Percentiles rank a stretch among this genome's conserved stretches.
phyloP scores from a whole-genome alignment of 23 red algal species.

The Gracilaria vermiculophylla region DNA sequence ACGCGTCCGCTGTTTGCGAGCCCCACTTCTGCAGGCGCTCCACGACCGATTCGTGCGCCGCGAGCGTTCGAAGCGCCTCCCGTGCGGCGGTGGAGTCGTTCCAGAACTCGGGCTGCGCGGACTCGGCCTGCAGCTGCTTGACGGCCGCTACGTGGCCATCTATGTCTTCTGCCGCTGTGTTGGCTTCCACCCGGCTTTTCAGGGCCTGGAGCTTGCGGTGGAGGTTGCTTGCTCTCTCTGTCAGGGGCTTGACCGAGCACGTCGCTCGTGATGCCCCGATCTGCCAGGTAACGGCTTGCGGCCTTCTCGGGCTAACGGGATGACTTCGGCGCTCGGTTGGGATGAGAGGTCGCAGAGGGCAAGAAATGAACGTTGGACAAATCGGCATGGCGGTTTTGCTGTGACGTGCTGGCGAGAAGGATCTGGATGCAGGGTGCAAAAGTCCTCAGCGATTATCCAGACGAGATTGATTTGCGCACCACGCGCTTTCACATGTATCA shows the following conservation, averaged over 20 bases:
- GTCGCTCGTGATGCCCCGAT: too few species aligned
- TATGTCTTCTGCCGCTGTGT: conserved; percentile 11
- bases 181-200: conserved; percentile 17
- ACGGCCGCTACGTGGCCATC: conserved; percentile 22
- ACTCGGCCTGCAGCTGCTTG: conserved; percentile 34
- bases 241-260: background rate
- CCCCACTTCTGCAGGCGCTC: conserved; percentile 48
- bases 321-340: background rate
- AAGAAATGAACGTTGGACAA: background rate
- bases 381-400: background rate
- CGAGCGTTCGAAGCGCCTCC: conserved; percentile 44
- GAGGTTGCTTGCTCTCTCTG: conserved; percentile 3
- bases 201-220: conserved; percentile 20
- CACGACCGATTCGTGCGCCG: conserved; percentile 50
- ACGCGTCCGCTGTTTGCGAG: conserved; percentile 42
- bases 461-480: too few species aligned
- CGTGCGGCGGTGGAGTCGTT: conserved; percentile 61
- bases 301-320: background rate
- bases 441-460: too few species aligned
- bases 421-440: too few species aligned
- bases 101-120: conserved; percentile 62
- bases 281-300: background rate
- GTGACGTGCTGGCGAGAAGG: too few species aligned
- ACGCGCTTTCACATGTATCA: too few species aligned
- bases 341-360: background rate